Evolutionary conservation across 345 rosid species (phyloP).

Genomic region (Bretschneidera sinensis): DNA sequence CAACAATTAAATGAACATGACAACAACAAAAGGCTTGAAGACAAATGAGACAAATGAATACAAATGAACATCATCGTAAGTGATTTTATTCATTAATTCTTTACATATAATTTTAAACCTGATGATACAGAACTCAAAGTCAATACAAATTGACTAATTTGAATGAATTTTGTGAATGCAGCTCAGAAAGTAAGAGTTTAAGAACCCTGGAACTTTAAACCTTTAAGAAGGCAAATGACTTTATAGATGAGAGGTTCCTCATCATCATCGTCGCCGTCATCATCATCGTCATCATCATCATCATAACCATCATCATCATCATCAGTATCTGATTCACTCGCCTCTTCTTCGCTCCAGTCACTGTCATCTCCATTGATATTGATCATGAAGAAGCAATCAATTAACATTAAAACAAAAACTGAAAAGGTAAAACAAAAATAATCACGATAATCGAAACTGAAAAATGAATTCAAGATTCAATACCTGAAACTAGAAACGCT

Average conservation of each 20-base stretch:
- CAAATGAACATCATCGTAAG: too few relatives aligned
- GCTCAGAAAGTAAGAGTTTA: too few relatives aligned
- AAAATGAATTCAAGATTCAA: slow-evolving; percentile 6
- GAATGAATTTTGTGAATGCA: too few relatives aligned
- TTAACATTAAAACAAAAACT: background rate
- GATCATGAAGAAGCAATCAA: slow-evolving; percentile 6
- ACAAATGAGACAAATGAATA: too few relatives aligned
- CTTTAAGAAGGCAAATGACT: slow-evolving; percentile 42
- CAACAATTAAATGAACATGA: too few relatives aligned
- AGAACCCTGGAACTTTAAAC: slow-evolving; percentile 23
- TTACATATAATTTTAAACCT: too few relatives aligned
- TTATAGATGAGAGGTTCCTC: slow-evolving; percentile 36
- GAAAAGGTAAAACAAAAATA: background rate
- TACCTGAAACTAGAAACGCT: slow-evolving; percentile 25
- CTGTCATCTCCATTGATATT: slow-evolving; percentile 23
- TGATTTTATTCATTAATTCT: too few relatives aligned
- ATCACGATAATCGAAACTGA: slow-evolving; percentile 4
- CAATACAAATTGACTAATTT: too few relatives aligned
- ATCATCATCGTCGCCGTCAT: too few relatives aligned
- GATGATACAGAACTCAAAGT: too few relatives aligned
- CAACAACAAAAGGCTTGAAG: too few relatives aligned
- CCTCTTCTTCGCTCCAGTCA: slow-evolving; percentile 21
- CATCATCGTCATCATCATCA: background rate
- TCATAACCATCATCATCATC: slow-evolving; percentile 14
- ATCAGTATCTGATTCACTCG: slow-evolving; percentile 16